These are phyloP conservation scores for Pyrus pyrifolia DNA, from an alignment of 306 rosid genomes.

Conservation along the genomic window DNA sequence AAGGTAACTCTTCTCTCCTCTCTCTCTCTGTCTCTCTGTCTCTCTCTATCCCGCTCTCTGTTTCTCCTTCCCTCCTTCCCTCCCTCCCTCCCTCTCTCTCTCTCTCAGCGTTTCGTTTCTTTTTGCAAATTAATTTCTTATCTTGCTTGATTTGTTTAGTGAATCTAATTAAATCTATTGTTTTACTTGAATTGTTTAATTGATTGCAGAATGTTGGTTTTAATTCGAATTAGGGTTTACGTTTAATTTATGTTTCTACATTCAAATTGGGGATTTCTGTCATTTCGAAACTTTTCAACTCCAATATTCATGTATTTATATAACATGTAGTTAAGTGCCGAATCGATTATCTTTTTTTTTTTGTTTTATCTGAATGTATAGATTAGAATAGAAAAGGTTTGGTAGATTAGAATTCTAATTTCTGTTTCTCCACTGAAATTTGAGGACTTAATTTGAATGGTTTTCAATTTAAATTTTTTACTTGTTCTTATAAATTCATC, in stretches of 20 bases:
- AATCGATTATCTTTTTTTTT: too few species aligned
- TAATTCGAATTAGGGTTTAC: too few species aligned
- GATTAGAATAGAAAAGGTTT: background rate
- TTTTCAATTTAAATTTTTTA: background rate
- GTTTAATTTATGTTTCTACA: too few species aligned
- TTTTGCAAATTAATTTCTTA: too few species aligned
- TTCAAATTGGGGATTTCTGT: background rate
- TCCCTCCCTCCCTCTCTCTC: background rate
- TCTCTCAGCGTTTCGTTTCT: background rate
- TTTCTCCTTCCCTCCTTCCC: too few species aligned
- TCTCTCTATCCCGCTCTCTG: too few species aligned
- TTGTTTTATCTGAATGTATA: background rate
- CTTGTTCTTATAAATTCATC: background rate
- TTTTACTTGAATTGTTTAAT: background rate
- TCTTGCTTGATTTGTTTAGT: background rate
- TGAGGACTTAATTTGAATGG: background rate
- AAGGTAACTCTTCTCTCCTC: background rate
- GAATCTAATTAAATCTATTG: background rate
- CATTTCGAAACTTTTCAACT: background rate
- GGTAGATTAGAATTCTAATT: background rate
- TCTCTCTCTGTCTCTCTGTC: too few species aligned
- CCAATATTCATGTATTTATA: too few species aligned
- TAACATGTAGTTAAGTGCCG: too few species aligned
- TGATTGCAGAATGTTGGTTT: background rate
- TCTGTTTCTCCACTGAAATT: too few species aligned